Evolutionary conservation across 768 basidiomycete genomes (phyloP).

Genomic region (Gloeopeniophorella convolvens): DNA sequence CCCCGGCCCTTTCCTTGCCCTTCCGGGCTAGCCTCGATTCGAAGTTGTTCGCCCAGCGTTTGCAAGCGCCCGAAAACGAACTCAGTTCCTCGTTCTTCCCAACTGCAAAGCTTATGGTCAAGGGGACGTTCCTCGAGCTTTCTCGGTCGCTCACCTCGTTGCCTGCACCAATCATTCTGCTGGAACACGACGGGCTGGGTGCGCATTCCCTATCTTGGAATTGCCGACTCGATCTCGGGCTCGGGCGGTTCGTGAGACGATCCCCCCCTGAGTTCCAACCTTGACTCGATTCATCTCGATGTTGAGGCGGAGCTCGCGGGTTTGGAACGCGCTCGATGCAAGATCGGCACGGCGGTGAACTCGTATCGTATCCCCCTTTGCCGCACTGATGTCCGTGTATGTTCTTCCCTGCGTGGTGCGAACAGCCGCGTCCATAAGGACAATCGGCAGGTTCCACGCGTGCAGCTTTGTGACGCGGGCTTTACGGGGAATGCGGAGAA

Average conservation of each 20-base stretch:
- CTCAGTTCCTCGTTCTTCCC: slow-evolving; percentile 16
- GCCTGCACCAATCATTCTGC: background rate
- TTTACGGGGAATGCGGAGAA: slow-evolving; percentile 3
- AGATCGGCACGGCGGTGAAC: background rate
- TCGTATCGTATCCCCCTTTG: background rate
- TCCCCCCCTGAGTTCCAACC: background rate
- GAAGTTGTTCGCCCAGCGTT: slow-evolving; percentile 17
- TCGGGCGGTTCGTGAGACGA: background rate
- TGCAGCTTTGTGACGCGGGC: background rate
- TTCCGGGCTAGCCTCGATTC: slow-evolving; percentile 22
- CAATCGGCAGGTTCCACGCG: background rate
- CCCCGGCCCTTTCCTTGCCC: slow-evolving; percentile 20
- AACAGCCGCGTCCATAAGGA: background rate
- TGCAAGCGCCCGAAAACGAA: slow-evolving; percentile 19
- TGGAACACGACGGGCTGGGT: no score
- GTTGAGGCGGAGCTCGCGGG: background rate
- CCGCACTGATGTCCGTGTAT: no score
- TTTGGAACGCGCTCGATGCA: background rate
- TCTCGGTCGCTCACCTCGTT: slow-evolving; percentile 15
- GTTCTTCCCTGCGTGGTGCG: no score
- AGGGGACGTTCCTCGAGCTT: slow-evolving; percentile 3
- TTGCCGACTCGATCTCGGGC: background rate
- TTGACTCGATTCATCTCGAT: background rate
- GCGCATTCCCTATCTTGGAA: background rate
- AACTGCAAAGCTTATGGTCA: slow-evolving; percentile 11